These are phyloP conservation scores for Epichloe sibirici DNA, from an alignment of 2,329 filamentous ascomycete genomes.

Conservation along the genomic window DNA sequence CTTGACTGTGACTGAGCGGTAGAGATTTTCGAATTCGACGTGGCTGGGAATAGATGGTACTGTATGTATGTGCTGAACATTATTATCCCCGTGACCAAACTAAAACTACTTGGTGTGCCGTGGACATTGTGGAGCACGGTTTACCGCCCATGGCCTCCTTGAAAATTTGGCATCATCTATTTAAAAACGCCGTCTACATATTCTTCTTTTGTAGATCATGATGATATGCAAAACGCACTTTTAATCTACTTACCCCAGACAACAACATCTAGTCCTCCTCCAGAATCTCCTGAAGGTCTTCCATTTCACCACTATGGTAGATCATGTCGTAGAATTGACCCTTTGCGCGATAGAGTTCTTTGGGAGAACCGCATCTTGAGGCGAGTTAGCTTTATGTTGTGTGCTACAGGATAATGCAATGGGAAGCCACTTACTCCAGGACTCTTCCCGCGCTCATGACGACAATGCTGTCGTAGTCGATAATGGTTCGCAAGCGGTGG, in stretches of 20 bases:
- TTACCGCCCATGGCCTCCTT: too few relatives aligned
- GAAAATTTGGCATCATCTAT: background rate
- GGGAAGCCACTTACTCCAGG: constrained; percentile 30
- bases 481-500: constrained; percentile 44
- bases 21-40: too few relatives aligned
- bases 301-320: constrained; percentile 40
- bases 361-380: constrained; percentile 31
- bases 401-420: background rate
- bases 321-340: constrained; percentile 44
- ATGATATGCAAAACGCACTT: background rate
- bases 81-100: too few relatives aligned
- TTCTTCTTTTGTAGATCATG: background rate
- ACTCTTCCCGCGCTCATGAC: constrained; percentile 43
- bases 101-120: too few relatives aligned
- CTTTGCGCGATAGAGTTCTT: constrained; percentile 30
- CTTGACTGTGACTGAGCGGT: too few relatives aligned
- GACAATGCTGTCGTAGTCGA: constrained; percentile 46
- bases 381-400: background rate
- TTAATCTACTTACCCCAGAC: background rate
- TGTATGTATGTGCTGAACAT: too few relatives aligned
- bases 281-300: constrained; percentile 28
- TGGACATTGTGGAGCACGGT: too few relatives aligned
- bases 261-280: constrained; percentile 6
- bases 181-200: background rate
- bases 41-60: too few relatives aligned